Evolutionary conservation across 1,139 yeast species (phyloP).

Genomic region (Insectozyma bohioensis): DNA sequence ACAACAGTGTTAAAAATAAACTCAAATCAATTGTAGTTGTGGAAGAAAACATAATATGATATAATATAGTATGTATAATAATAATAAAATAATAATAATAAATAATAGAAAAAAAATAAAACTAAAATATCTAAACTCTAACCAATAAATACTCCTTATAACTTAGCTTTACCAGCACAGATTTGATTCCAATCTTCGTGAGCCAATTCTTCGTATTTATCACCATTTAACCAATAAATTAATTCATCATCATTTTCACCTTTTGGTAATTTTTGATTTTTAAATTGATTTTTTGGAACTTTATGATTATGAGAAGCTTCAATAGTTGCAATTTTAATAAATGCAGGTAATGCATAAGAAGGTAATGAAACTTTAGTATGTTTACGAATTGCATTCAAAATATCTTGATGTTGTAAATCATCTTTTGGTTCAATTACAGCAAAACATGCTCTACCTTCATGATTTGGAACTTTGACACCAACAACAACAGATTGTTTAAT

Average conservation of each 20-base stretch:
- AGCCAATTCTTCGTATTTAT: conserved; percentile 57
- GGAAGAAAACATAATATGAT: too few species aligned
- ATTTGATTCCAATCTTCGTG: conserved; percentile 61
- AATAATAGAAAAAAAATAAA: too few species aligned
- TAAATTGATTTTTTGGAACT: conserved; percentile 74
- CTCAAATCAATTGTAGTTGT: too few species aligned
- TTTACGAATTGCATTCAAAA: conserved; percentile 29
- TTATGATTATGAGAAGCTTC: conserved; percentile 82
- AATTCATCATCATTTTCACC: conserved; percentile 61
- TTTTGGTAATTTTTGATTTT: conserved; percentile 74
- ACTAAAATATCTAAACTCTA: too few species aligned
- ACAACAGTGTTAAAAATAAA: too few species aligned
- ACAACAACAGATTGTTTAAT: conserved; percentile 79
- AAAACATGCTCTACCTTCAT: conserved; percentile 94
- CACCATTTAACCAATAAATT: conserved; percentile 69
- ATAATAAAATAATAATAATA: too few species aligned
- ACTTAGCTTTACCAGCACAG: conserved; percentile 39
- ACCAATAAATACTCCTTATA: conserved; percentile 20
- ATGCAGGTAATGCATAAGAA: conserved; percentile 85
- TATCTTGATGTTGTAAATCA: conserved; percentile 25
- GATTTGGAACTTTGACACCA: conserved; percentile 82
- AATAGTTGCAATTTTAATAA: conserved; percentile 65
- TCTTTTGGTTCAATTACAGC: conserved; percentile 67
- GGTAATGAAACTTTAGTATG: conserved; percentile 59
- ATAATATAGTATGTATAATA: too few species aligned